These are phyloP conservation scores for Begonia fuchsioides DNA, from an alignment of 306 rosid species.

Conservation along the genomic window DNA sequence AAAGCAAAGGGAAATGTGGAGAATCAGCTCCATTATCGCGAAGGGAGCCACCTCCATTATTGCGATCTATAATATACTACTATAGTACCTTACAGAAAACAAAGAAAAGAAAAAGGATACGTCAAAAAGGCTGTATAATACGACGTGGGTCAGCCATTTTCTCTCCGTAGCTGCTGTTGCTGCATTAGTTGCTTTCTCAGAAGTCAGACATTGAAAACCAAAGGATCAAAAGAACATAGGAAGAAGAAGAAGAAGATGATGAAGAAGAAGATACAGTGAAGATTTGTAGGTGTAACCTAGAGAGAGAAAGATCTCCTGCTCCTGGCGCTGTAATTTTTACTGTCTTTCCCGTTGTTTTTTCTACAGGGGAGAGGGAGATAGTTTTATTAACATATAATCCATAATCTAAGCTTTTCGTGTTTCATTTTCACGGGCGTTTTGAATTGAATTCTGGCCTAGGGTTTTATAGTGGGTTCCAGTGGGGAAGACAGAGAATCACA, in stretches of 20 bases:
- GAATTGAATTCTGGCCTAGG: not conserved
- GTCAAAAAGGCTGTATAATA: not conserved
- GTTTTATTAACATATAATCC: not conserved
- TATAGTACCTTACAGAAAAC: not conserved
- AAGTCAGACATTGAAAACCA: not conserved
- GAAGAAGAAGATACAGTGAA: not conserved
- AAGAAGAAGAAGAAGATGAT: not conserved
- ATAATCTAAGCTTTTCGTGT: not conserved
- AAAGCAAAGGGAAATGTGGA: not conserved
- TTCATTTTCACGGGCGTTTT: too few species aligned
- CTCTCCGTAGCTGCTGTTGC: too few species aligned
- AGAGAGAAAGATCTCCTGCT: not conserved
- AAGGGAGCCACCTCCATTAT: not conserved
- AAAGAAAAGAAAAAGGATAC: not conserved
- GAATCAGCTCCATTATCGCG: not conserved
- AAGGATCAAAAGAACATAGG: not conserved
- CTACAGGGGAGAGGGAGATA: not conserved
- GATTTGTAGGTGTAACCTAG: not conserved
- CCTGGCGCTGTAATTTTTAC: not conserved
- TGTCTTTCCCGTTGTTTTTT: not conserved
- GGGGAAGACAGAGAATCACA: slow-evolving; percentile 1
- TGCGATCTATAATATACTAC: not conserved
- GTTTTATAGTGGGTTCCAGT: not conserved
- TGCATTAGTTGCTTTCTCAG: not conserved
- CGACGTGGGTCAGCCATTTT: slow-evolving; percentile 1